phyloP scores from a whole-genome alignment of 257 asterid species.

The Scutellaria galericulata region DNA sequence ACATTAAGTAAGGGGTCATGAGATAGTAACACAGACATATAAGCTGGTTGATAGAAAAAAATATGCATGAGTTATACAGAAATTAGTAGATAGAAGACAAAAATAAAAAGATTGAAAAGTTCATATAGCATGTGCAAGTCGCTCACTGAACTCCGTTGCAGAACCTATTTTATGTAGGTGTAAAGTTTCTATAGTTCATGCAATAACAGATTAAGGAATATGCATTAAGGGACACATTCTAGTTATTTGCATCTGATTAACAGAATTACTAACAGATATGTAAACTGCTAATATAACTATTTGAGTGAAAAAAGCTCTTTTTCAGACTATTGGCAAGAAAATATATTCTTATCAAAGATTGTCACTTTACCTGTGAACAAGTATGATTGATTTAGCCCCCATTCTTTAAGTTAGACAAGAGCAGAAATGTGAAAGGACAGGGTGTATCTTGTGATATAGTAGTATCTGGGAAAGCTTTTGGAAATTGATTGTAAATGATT shows the following conservation, averaged over 20 bases:
- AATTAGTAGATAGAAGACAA: conserved; percentile 3
- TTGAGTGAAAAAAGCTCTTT: not conserved
- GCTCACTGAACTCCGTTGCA: not conserved
- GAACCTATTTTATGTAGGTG: not conserved
- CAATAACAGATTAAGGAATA: not conserved
- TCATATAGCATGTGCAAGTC: conserved; percentile 22
- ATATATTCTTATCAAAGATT: not conserved
- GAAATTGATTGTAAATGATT: not conserved
- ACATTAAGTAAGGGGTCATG: conserved; percentile 5
- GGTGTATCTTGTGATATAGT: not conserved
- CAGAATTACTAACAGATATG: conserved; percentile 15
- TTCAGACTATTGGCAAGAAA: not conserved
- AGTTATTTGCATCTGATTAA: conserved; percentile 4
- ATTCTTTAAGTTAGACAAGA: not conserved
- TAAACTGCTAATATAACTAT: not conserved
- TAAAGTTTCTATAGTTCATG: not conserved
- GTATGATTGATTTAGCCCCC: not conserved
- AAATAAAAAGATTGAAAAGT: not conserved
- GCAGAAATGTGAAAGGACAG: not conserved
- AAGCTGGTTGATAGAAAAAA: not conserved
- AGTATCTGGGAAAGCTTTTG: conserved; percentile 4
- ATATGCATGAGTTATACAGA: conserved; percentile 8
- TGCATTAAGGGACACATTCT: not conserved
- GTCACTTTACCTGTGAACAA: no score
- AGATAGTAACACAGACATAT: not conserved